Evolutionary conservation across 2,329 filamentous ascomycete species (phyloP).

Genomic region (Graphilbum fragrans): DNA sequence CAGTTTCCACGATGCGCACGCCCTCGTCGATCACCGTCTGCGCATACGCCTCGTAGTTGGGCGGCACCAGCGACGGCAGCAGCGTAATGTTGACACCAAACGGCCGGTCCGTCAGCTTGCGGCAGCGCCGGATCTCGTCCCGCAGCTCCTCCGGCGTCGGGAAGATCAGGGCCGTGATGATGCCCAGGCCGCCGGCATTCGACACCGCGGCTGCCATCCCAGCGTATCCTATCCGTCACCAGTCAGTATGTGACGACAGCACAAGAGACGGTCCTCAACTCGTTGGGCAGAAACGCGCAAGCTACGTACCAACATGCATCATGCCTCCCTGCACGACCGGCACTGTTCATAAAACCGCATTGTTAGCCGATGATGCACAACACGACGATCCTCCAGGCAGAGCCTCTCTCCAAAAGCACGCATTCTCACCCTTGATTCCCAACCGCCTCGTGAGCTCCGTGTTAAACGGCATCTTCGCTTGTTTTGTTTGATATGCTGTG

Average conservation of each 20-base stretch:
- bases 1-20: slow-evolving; percentile 62
- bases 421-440: slow-evolving; percentile 32
- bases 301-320: slow-evolving; percentile 23
- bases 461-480: slow-evolving; percentile 39
- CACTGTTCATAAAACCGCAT: slow-evolving; percentile 31
- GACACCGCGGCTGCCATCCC: slow-evolving; percentile 65
- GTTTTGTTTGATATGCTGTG: background rate
- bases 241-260: background rate
- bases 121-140: slow-evolving; percentile 83
- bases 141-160: slow-evolving; percentile 83
- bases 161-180: slow-evolving; percentile 84
- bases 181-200: slow-evolving; percentile 72
- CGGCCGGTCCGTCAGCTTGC: slow-evolving; percentile 61
- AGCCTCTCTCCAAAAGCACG: too few species aligned
- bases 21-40: slow-evolving; percentile 90
- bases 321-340: slow-evolving; percentile 79
- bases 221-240: slow-evolving; percentile 65
- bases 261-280: background rate
- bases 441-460: slow-evolving; percentile 45
- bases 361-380: slow-evolving; percentile 12
- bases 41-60: slow-evolving; percentile 85
- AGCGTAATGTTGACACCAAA: slow-evolving; percentile 96
- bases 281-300: background rate
- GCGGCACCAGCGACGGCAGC: slow-evolving; percentile 77
- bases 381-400: too few species aligned